Conservation (phyloP, 208 protist genomes). For the Trypanosoma congolense region DNA sequence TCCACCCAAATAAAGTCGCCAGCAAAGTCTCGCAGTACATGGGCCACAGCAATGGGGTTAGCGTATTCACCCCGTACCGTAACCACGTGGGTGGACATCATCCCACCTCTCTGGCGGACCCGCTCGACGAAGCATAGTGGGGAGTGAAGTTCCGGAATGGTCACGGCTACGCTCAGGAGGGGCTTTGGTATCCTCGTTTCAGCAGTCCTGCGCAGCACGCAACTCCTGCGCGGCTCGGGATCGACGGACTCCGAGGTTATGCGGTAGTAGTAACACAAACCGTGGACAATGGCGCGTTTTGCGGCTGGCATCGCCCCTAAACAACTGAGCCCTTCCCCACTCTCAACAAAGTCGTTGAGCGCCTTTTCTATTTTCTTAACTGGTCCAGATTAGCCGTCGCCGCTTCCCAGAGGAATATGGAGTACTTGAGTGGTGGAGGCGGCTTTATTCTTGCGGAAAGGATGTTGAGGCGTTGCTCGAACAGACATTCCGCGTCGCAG, state of each 20-base stretch:
- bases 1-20: conserved; percentile 48
- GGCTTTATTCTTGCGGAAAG: conserved; percentile 12
- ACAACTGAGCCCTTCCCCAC: conserved; percentile 23
- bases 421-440: conserved; percentile 35
- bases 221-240: conserved; percentile 41
- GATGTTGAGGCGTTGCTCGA: conserved; percentile 27
- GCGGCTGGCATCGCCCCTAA: conserved; percentile 36
- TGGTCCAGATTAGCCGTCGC: conserved; percentile 9
- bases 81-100: conserved; percentile 21
- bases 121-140: conserved; percentile 12
- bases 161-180: conserved; percentile 20
- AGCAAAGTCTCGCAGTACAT: conserved; percentile 32
- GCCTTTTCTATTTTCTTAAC: conserved; percentile 39
- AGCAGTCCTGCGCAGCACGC: conserved; percentile 42
- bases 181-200: conserved; percentile 30
- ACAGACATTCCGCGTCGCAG: conserved; percentile 29
- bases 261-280: conserved; percentile 54
- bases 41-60: conserved; percentile 26
- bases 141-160: conserved; percentile 5
- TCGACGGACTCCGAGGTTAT: conserved; percentile 50
- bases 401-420: conserved; percentile 51
- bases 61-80: conserved; percentile 30
- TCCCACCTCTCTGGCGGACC: not conserved
- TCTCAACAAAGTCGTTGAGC: conserved; percentile 39
- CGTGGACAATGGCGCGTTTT: conserved; percentile 53